These are phyloP conservation scores for Tetratostichococcus sp. DNA, from an alignment of 139 green algal genomes.

Conservation along the genomic window DNA sequence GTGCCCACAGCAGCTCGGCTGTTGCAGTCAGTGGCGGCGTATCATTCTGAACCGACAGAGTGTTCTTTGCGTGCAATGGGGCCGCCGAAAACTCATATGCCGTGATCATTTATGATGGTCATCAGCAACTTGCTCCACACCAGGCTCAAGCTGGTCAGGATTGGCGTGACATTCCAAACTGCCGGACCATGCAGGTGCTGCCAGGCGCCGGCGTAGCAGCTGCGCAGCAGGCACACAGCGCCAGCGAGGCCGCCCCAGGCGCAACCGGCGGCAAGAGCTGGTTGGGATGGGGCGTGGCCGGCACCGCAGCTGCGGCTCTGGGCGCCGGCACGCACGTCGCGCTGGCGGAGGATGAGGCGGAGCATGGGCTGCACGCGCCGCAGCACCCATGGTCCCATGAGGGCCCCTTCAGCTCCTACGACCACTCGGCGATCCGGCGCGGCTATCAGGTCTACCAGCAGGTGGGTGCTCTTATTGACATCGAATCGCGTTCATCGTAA, in stretches of 20 bases:
- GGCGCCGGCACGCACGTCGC: slow-evolving; percentile 24
- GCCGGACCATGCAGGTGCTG: not conserved
- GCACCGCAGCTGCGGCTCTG: not conserved
- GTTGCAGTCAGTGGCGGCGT: too few relatives aligned
- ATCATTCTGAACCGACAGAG: too few relatives aligned
- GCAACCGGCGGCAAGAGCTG: slow-evolving; percentile 4
- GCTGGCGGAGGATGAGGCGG: slow-evolving; percentile 80
- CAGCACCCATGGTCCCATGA: slow-evolving; percentile 89
- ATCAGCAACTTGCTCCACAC: too few relatives aligned
- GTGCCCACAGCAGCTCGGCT: too few relatives aligned
- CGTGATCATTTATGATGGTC: too few relatives aligned
- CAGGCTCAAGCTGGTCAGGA: too few relatives aligned
- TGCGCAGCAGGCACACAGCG: slow-evolving; percentile 3
- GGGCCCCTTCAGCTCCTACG: slow-evolving; percentile 87
- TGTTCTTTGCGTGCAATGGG: too few relatives aligned
- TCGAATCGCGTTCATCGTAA: too few relatives aligned
- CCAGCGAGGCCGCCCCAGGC: not conserved
- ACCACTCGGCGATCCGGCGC: slow-evolving; percentile 89
- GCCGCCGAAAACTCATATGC: too few relatives aligned
- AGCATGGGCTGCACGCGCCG: slow-evolving; percentile 86
- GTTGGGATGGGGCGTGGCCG: slow-evolving; percentile 5
- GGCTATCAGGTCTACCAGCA: slow-evolving; percentile 86
- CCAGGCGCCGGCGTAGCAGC: not conserved
- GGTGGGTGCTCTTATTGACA: slow-evolving; percentile 3
- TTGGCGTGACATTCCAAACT: too few relatives aligned